phyloP scores from a whole-genome alignment of 306 rosid species.

The Astragalus glycyphyllos region DNA sequence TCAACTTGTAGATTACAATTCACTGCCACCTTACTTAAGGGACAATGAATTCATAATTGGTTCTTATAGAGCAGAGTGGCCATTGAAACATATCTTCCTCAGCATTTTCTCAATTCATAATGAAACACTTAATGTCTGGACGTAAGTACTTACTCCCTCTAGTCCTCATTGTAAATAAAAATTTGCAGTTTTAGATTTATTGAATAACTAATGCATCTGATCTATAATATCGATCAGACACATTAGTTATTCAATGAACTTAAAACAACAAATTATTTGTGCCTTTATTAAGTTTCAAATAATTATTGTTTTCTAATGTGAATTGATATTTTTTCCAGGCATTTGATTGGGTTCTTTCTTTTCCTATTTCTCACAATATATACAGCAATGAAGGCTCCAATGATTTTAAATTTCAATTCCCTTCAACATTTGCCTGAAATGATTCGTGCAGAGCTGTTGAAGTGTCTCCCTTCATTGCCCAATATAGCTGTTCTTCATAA shows the following conservation, averaged over 20 bases:
- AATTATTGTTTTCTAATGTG: not conserved
- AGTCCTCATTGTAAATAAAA: too few species aligned
- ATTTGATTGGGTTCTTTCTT: conserved; percentile 73
- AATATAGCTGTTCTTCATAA: conserved; percentile 49
- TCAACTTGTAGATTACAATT: conserved; percentile 63
- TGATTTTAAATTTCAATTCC: conserved; percentile 50
- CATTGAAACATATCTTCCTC: conserved; percentile 62
- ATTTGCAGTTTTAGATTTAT: too few species aligned
- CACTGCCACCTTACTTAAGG: conserved; percentile 58
- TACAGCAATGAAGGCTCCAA: conserved; percentile 58
- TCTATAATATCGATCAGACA: too few species aligned
- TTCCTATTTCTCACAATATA: conserved; percentile 64
- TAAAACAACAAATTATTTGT: too few species aligned
- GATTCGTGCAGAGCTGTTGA: conserved; percentile 53
- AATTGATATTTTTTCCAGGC: conserved; percentile 57
- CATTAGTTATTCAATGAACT: too few species aligned
- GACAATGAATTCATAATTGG: conserved; percentile 69
- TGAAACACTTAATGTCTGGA: conserved; percentile 77
- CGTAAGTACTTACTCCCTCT: conserved; percentile 49
- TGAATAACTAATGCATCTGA: too few species aligned
- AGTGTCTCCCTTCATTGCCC: conserved; percentile 56
- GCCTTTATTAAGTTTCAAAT: not conserved
- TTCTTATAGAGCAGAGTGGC: conserved; percentile 69
- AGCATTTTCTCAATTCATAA: conserved; percentile 72
- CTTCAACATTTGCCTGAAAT: conserved; percentile 47